Evolutionary conservation across 2,329 filamentous ascomycete genomes (phyloP).

Genomic region (Periconia macrospinosa): DNA sequence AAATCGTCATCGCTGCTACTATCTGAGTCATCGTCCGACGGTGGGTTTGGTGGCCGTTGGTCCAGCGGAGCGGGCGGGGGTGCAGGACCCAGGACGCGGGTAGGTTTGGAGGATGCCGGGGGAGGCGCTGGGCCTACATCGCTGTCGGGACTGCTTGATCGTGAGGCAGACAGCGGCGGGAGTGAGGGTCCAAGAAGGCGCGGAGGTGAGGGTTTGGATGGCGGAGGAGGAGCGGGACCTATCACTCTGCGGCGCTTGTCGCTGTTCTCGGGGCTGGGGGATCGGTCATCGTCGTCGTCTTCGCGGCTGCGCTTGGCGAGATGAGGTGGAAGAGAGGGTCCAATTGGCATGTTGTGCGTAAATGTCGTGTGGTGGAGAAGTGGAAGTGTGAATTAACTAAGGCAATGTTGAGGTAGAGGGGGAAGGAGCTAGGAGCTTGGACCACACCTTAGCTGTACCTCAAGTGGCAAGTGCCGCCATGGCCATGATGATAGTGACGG

Average conservation of each 20-base stretch:
- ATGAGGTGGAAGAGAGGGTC: constrained; percentile 70
- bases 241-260: constrained; percentile 57
- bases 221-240: constrained; percentile 60
- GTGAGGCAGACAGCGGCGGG: constrained; percentile 46
- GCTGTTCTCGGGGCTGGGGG: constrained; percentile 43
- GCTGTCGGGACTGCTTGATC: constrained; percentile 28
- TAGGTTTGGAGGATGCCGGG: constrained; percentile 44
- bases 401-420: constrained; percentile 2
- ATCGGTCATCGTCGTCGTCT: constrained; percentile 48
- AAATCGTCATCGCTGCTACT: constrained; percentile 48
- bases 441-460: not conserved
- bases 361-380: not conserved
- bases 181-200: constrained; percentile 56
- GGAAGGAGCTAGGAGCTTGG: not conserved
- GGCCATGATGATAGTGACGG: no score
- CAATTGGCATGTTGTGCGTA: constrained; percentile 63
- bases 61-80: constrained; percentile 55
- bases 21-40: constrained; percentile 38
- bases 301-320: constrained; percentile 57
- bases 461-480: not conserved
- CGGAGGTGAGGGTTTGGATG: constrained; percentile 17
- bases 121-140: constrained; percentile 40
- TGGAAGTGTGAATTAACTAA: not conserved
- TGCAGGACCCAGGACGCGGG: constrained; percentile 55
- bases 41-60: constrained; percentile 47